Evolutionary conservation across 306 rosid genomes (phyloP), one percentile per base, ranked within the genome.

Genomic region (Malus orientalis): DNA sequence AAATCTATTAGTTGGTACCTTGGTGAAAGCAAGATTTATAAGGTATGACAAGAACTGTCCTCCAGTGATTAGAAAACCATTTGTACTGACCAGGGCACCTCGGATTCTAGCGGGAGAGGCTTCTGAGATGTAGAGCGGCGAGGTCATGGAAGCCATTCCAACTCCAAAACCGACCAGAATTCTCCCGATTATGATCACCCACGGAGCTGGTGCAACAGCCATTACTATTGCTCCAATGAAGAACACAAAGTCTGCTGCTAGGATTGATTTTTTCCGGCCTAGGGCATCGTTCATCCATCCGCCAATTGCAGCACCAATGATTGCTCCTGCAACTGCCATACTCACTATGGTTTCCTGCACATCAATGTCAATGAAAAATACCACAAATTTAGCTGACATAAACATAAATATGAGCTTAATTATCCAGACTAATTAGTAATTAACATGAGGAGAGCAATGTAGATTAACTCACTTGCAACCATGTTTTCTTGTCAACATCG

Each of bases 131-230:
- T 93, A 93, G 3, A 93, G 84, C 7, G 98, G 98, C 0, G 98
- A 77, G 5, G 96, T 93, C 94, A 93, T 91, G 69, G 98, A 91
- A 20, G 94, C 96, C 90, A 91, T 90, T 32, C 98, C 98, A 2
- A 93, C 96, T 11, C 97, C 98, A 38, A 93, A 88, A 27, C 98
- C 98, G 14, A 93, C 96, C 23, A 88, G 80, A 53, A 91, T 7
- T 77, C 96, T 85, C 19, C 98, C 97, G 5, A 87, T 10, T 58
- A 91, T 88, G 81, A 93, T 88, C 59, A 90, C 82, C 92, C 86
- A 83, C 0, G 97, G 97, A 66, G 55, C 77, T 49, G 93, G 91
- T 59, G 97, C 92, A 23, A 25, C 0, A n/a, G 98, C 94, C 98
- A 88, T 90, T 4, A 86, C 85, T 47, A 91, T 2, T 9, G 97